phyloP scores from a whole-genome alignment of 306 rosid species.

The Clitoria ternatea region DNA sequence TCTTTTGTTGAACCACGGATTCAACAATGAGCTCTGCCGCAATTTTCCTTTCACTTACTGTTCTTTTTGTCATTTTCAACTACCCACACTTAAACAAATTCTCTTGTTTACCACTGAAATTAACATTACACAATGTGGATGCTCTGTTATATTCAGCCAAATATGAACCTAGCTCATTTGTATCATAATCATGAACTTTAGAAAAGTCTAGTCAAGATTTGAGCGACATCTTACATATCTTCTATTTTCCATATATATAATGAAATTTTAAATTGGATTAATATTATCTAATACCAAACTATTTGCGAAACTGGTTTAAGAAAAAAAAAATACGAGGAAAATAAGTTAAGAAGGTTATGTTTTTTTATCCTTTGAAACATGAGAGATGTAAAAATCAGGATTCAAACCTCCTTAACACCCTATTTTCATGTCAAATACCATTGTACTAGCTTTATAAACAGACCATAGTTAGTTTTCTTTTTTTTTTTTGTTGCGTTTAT shows the following conservation, averaged over 20 bases:
- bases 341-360: too few relatives aligned
- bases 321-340: background rate
- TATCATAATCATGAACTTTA: background rate
- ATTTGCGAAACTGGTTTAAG: background rate
- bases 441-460: too few relatives aligned
- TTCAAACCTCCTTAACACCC: too few relatives aligned
- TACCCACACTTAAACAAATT: too few relatives aligned
- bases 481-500: background rate
- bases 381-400: too few relatives aligned
- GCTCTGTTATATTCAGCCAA: background rate
- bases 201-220: background rate
- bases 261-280: background rate
- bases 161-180: background rate
- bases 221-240: background rate
- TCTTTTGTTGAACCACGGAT: conserved; percentile 35
- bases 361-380: too few relatives aligned
- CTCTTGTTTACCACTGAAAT: background rate
- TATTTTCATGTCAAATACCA: too few relatives aligned
- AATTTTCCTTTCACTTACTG: background rate
- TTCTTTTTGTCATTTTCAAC: background rate
- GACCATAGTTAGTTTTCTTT: too few relatives aligned
- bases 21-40: background rate
- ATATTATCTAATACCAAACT: background rate
- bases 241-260: background rate
- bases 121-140: background rate